Conservation (phyloP, 179 eudicot genomes). For the Beta macrorhiza region DNA sequence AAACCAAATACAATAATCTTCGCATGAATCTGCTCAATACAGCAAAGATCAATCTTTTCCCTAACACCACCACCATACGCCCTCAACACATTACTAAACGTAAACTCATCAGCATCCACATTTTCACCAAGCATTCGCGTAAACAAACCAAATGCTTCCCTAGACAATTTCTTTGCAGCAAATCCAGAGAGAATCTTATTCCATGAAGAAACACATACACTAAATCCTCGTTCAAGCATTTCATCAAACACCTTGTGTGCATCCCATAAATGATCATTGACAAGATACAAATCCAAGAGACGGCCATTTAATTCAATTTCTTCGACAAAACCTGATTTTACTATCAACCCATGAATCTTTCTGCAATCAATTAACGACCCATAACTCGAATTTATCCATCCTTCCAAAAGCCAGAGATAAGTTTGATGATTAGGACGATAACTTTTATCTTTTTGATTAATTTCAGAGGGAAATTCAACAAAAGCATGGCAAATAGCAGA, state of each 20-base stretch:
- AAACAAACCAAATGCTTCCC: slow-evolving; percentile 42
- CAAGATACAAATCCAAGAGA: slow-evolving; percentile 44
- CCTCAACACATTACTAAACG: slow-evolving; percentile 53
- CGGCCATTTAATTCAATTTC: slow-evolving; percentile 42
- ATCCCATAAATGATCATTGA: slow-evolving; percentile 38
- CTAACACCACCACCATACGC: slow-evolving; percentile 47
- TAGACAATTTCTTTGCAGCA: slow-evolving; percentile 33
- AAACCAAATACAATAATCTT: slow-evolving; percentile 59
- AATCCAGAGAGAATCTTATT: slow-evolving; percentile 40
- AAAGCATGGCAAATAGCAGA: slow-evolving; percentile 15
- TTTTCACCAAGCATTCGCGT: slow-evolving; percentile 45
- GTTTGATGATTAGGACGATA: slow-evolving; percentile 42
- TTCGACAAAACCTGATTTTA: slow-evolving; percentile 54
- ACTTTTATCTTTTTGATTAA: slow-evolving; percentile 11
- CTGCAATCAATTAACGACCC: slow-evolving; percentile 10
- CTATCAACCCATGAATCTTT: slow-evolving; percentile 58
- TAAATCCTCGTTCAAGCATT: slow-evolving; percentile 38
- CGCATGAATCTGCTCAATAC: slow-evolving; percentile 64
- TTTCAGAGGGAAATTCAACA: slow-evolving; percentile 29
- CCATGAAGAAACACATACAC: slow-evolving; percentile 40
- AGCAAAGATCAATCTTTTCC: slow-evolving; percentile 29
- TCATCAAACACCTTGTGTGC: slow-evolving; percentile 52
- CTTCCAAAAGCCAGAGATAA: slow-evolving; percentile 15
- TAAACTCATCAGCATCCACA: slow-evolving; percentile 52
- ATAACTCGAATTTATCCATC: slow-evolving; percentile 2